These are phyloP conservation scores for Cyclotella sp. DNA, from an alignment of 108 stramenopile species.

Conservation along the genomic window DNA sequence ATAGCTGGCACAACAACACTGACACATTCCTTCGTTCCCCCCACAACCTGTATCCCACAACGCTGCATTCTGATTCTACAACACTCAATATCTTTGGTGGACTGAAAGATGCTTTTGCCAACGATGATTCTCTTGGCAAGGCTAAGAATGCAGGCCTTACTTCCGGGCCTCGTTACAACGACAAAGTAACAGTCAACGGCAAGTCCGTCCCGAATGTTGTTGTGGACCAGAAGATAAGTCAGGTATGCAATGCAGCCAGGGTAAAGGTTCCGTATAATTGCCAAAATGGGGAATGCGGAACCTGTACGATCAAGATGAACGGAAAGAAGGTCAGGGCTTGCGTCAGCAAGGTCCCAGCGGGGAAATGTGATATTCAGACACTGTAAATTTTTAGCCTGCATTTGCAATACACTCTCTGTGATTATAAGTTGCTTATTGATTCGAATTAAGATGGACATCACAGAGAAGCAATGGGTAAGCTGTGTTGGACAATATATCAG, in stretches of 20 bases:
- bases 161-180: constrained; percentile 76
- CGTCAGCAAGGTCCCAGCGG: constrained; percentile 62
- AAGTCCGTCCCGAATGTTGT: constrained; percentile 74
- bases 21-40: not conserved
- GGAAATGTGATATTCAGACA: constrained; percentile 73
- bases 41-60: not conserved
- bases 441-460: too few relatives aligned
- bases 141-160: constrained; percentile 74
- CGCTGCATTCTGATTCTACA: constrained; percentile 31
- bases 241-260: constrained; percentile 71
- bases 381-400: constrained; percentile 30
- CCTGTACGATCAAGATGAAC: constrained; percentile 78
- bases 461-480: too few relatives aligned
- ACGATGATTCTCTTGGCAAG: constrained; percentile 77
- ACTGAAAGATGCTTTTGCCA: constrained; percentile 78
- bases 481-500: too few relatives aligned
- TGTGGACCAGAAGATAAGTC: constrained; percentile 80
- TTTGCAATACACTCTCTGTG: not conserved
- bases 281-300: constrained; percentile 88
- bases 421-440: not conserved
- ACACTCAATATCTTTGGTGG: constrained; percentile 68
- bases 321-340: constrained; percentile 85
- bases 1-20: not conserved
- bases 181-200: constrained; percentile 85
- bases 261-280: constrained; percentile 90